Evolutionary conservation across 768 basidiomycete species (phyloP), one percentile per base, ranked within the genome.

Genomic region (Termitomyces sp.): DNA sequence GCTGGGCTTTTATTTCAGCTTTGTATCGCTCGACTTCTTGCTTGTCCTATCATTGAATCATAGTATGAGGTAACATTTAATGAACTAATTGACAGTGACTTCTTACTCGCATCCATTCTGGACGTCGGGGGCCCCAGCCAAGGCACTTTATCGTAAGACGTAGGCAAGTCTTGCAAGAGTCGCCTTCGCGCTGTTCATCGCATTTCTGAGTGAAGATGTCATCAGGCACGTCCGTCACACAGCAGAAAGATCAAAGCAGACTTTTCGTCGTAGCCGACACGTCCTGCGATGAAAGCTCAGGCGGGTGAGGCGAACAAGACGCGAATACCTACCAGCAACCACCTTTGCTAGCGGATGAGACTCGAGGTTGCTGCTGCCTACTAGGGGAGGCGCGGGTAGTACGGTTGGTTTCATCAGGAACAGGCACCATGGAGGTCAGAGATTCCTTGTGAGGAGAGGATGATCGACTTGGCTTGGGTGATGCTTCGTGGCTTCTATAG

Each of bases 61-160:
- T 40, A 58, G 53, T 47, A 50, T 49, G n/a, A 42, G 47, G 40
- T 60, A 45, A 14, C 46, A 43, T 51, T 29, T 25, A 29, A 52
- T 63, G 45, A 57, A 53, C 54, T 17, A 31, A 34, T 43, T 46
- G 32, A 45, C 25, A 38, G 25, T 31, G 29, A 70, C 76, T 70
- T 65, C 76, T 70, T 65, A 93, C 91, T 66, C 90, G 77, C 90
- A 93, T 91, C 91, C 91, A 93, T 60, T 92, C 91, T n/a, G 91
- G 92, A 56, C 92, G 83, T 69, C 83, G 88, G 8, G 86, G 78
- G 4, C 92, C 92, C 92, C 92, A 94, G 12, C 92, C 92, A 4
- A 94, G 79, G 73, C 92, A 94, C 56, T 88, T 81, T 68, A 94
- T 91, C 52, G 86, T 87, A 42, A 94, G 79, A 55, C 92, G 88